Evolutionary conservation across 2,329 filamentous ascomycete species (phyloP).

Genomic region (Botrytis cinerea): DNA sequence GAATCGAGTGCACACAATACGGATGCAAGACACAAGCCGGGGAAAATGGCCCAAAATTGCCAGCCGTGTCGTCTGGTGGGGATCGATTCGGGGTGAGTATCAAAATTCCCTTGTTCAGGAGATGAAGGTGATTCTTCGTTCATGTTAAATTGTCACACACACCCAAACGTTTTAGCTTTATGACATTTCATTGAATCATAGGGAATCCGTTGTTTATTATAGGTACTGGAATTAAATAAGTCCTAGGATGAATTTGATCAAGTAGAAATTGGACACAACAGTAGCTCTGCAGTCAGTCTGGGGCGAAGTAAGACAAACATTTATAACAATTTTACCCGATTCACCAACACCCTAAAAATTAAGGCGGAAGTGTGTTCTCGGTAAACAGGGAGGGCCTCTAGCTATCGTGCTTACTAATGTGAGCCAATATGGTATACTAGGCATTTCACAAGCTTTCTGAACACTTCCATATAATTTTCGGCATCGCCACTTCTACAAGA

Average conservation of each 20-base stretch:
- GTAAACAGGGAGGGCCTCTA: neutral
- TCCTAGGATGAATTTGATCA: neutral
- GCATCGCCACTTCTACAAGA: no score
- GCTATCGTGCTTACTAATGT: neutral
- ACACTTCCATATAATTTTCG: no score
- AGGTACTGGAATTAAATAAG: neutral
- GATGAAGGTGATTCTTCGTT: neutral
- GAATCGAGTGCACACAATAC: conserved; percentile 19
- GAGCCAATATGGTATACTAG: neutral
- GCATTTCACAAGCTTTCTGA: no score
- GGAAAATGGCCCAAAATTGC: conserved; percentile 20
- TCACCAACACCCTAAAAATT: neutral
- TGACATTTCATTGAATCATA: neutral
- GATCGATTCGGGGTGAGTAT: neutral
- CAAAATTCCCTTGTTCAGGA: neutral
- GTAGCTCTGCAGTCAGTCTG: neutral
- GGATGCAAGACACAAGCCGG: conserved; percentile 1
- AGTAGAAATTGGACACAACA: neutral
- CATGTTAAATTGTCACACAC: neutral
- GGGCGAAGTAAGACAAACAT: neutral
- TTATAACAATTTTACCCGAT: neutral
- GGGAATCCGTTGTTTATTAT: neutral
- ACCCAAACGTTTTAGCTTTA: fast-evolving
- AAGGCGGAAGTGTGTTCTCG: neutral
- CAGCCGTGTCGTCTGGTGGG: neutral